Evolutionary conservation across 371 early-diverging fungal species (phyloP).

Genomic region (Parasitella parasitica): DNA sequence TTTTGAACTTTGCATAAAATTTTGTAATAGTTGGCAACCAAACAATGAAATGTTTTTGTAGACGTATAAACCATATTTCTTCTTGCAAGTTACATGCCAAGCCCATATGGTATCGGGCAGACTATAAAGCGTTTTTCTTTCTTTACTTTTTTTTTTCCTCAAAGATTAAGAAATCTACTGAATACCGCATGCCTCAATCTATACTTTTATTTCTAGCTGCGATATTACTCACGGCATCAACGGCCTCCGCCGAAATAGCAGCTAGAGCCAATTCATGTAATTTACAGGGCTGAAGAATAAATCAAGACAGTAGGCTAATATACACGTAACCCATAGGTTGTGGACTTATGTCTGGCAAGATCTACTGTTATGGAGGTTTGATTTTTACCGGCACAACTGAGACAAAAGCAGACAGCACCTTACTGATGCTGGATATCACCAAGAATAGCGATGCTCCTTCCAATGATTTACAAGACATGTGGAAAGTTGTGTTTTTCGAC

Average conservation of each 20-base stretch:
- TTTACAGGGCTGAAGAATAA: not conserved
- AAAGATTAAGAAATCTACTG: not conserved
- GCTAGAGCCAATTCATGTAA: not conserved
- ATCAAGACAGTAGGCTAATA: too few relatives aligned
- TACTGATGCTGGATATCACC: not conserved
- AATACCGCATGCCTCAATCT: not conserved
- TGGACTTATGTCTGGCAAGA: not conserved
- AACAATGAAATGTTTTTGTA: too few relatives aligned
- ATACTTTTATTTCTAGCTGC: not conserved
- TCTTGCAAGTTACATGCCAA: not conserved
- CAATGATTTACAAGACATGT: not conserved
- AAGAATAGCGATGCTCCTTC: not conserved
- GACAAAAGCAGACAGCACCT: not conserved
- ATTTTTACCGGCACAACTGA: not conserved
- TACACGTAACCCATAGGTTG: not conserved
- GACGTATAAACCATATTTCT: too few relatives aligned
- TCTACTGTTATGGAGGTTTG: conserved; percentile 1
- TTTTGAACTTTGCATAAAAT: too few relatives aligned
- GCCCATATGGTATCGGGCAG: too few relatives aligned
- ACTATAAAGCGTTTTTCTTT: not conserved
- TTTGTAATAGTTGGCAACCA: too few relatives aligned
- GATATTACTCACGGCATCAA: not conserved
- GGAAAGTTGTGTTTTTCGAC: not conserved
- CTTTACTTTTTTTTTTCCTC: not conserved
- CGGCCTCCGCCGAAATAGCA: not conserved